phyloP scores from a whole-genome alignment of 768 basidiomycete genomes.

The Tylopilus rubrobrunneus region DNA sequence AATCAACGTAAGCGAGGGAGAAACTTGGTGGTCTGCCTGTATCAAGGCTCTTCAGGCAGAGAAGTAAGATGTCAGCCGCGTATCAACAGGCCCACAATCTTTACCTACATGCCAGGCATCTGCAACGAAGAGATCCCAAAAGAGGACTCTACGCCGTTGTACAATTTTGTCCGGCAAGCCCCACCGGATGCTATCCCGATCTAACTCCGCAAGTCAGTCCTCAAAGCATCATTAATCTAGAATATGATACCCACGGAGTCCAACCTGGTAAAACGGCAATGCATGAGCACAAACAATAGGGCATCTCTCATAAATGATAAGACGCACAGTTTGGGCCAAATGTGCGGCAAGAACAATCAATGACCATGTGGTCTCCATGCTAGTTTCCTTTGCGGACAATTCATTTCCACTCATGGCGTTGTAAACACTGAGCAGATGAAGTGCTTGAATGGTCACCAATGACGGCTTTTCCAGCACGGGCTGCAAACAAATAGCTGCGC shows the following conservation, averaged over 20 bases:
- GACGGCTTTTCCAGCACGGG: constrained; percentile 70
- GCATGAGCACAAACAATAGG: constrained; percentile 10
- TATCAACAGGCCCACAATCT: background rate
- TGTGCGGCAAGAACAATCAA: constrained; percentile 62
- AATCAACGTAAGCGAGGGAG: constrained; percentile 63
- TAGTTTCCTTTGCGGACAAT: constrained; percentile 51
- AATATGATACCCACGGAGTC: constrained; percentile 52
- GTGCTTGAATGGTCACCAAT: constrained; percentile 63
- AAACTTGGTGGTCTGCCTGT: constrained; percentile 72
- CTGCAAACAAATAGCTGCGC: constrained; percentile 62
- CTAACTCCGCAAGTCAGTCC: constrained; percentile 25
- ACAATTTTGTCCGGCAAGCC: constrained; percentile 58
- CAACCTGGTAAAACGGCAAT: constrained; percentile 43
- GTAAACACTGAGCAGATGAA: constrained; percentile 67
- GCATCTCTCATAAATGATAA: background rate
- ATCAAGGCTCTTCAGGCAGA: constrained; percentile 49
- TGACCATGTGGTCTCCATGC: constrained; percentile 72
- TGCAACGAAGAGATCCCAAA: constrained; percentile 76
- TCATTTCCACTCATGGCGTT: constrained; percentile 68
- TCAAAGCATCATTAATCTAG: constrained; percentile 5
- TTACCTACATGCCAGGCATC: constrained; percentile 62
- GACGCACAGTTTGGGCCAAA: constrained; percentile 59
- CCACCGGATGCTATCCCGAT: constrained; percentile 67
- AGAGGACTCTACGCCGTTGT: constrained; percentile 60
- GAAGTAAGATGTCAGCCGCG: constrained; percentile 7